Conservation (phyloP, 179 eudicot species). For the Pouteria campechiana region DNA sequence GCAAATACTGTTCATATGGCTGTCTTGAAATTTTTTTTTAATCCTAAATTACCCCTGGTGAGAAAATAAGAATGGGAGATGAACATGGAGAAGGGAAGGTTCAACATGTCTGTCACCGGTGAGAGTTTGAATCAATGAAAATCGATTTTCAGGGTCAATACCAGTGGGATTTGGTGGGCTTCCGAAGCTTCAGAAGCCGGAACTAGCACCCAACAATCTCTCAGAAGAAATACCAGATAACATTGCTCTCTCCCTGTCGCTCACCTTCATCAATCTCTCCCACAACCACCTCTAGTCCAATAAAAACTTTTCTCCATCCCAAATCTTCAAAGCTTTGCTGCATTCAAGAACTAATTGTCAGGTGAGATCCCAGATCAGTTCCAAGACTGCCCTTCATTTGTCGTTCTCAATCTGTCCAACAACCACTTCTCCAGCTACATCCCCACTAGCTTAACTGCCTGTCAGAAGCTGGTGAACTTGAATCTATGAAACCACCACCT, state of each 20-base stretch:
- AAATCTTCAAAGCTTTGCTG: conserved; percentile 50
- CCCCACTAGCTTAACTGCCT: conserved; percentile 63
- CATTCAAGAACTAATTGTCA: conserved; percentile 32
- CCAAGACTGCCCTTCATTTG: conserved; percentile 62
- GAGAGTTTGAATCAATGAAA: conserved; percentile 67
- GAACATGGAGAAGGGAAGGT: no score
- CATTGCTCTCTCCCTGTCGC: conserved; percentile 39
- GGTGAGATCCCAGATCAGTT: conserved; percentile 66
- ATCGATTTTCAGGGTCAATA: conserved; percentile 44
- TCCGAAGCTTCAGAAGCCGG: conserved; percentile 56
- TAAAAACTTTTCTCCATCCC: conserved; percentile 41
- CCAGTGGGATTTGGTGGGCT: conserved; percentile 64
- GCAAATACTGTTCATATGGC: no score
- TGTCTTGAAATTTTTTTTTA: no score
- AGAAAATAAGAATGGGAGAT: no score
- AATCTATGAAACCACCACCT: conserved; percentile 45
- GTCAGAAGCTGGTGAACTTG: conserved; percentile 53
- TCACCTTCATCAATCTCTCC: conserved; percentile 70
- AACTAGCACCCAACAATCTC: conserved; percentile 54
- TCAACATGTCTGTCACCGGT: conserved; percentile 53
- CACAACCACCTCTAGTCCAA: conserved; percentile 51
- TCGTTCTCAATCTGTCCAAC: conserved; percentile 52
- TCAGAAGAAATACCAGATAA: conserved; percentile 62
- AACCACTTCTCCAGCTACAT: conserved; percentile 50
- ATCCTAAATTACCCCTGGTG: no score